Conservation (phyloP, 345 rosid species). For the Murraya paniculata region DNA sequence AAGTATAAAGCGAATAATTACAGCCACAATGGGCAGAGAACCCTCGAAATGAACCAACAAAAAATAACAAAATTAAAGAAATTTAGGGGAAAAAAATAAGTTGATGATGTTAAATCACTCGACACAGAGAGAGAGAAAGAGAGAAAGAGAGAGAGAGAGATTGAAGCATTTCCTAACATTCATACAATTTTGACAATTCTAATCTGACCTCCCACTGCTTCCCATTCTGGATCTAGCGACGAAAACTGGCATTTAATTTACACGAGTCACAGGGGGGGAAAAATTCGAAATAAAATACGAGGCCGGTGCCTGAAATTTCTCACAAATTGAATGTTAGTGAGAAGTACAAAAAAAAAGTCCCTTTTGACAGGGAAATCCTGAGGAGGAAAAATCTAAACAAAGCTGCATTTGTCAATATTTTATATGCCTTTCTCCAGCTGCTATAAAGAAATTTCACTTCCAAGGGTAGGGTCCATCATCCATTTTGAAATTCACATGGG, state of each 20-base stretch:
- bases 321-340: not conserved
- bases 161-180: not conserved
- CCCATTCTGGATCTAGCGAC: not conserved
- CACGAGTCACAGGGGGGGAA: not conserved
- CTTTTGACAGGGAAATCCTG: not conserved
- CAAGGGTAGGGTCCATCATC: conserved; percentile 7
- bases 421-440: not conserved
- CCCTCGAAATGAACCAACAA: not conserved
- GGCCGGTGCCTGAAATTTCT: not conserved
- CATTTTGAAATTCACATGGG: conserved; percentile 10
- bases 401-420: not conserved
- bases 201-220: not conserved
- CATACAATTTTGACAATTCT: not conserved
- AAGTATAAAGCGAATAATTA: no score
- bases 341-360: not conserved
- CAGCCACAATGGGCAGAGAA: not conserved
- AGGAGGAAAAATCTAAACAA: not conserved
- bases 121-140: no score
- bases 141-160: not conserved
- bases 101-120: no score
- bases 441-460: not conserved
- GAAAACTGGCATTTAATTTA: not conserved
- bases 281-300: not conserved
- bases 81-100: no score
- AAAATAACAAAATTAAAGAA: no score